Evolutionary conservation across 495 filamentous ascomycete genomes (phyloP).

Genomic region (Parmelia sp.): DNA sequence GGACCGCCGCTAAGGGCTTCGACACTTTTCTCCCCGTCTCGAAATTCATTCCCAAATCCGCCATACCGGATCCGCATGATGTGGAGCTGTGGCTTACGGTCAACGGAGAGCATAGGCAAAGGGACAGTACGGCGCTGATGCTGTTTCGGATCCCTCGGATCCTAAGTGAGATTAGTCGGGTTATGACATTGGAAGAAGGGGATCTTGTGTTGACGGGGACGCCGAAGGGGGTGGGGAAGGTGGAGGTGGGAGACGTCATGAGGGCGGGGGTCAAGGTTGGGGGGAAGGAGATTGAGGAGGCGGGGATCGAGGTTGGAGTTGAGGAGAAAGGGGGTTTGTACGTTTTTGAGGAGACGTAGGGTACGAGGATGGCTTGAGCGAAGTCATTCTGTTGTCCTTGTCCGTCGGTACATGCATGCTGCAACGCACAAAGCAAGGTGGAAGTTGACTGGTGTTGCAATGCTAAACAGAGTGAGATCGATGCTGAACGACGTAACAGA

Average conservation of each 20-base stretch:
- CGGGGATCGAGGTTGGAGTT: conserved; percentile 75
- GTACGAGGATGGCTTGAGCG: not conserved
- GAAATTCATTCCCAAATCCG: conserved; percentile 65
- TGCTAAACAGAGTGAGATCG: not conserved
- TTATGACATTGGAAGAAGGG: conserved; percentile 90
- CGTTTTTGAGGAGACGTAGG: conserved; percentile 38
- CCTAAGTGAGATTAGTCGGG: conserved; percentile 80
- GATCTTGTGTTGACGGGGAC: conserved; percentile 93
- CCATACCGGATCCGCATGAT: conserved; percentile 80
- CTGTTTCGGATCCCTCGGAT: conserved; percentile 82
- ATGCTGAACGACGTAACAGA: not conserved
- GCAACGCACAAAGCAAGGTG: not conserved
- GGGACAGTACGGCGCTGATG: conserved; percentile 86
- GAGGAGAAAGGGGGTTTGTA: conserved; percentile 54
- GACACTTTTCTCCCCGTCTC: conserved; percentile 92
- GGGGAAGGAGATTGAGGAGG: conserved; percentile 81
- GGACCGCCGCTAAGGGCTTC: conserved; percentile 93
- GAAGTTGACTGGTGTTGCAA: not conserved
- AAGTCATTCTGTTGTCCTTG: not conserved
- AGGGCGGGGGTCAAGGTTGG: conserved; percentile 71
- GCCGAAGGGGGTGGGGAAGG: conserved; percentile 88
- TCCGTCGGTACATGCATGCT: not conserved
- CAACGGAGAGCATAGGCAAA: conserved; percentile 65
- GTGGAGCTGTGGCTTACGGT: conserved; percentile 78
- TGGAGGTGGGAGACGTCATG: conserved; percentile 83